Percentiles rank a stretch among this genome's conserved stretches.
Evolutionary conservation across 106 monocot species (phyloP).

Genomic region (Acorus gramineus): DNA sequence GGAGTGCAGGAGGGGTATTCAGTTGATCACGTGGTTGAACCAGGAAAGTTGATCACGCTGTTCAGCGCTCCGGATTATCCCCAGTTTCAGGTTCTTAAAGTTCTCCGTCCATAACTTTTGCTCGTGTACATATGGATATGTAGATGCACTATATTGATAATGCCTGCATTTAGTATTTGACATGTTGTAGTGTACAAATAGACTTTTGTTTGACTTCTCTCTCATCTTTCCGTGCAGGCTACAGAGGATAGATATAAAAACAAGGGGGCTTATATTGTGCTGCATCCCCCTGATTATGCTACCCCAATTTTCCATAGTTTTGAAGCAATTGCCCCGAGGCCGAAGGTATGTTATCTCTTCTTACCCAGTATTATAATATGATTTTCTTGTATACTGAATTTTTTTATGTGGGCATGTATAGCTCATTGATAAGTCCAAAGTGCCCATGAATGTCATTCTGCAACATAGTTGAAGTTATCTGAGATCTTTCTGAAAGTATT

Average conservation of each 20-base stretch:
- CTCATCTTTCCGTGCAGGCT: slow-evolving; percentile 21
- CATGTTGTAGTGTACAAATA: too few relatives aligned
- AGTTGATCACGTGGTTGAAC: slow-evolving; percentile 79
- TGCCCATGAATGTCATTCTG: too few relatives aligned
- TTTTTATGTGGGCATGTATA: too few relatives aligned
- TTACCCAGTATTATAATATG: too few relatives aligned
- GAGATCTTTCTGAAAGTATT: too few relatives aligned
- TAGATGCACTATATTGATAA: too few relatives aligned
- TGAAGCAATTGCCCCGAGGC: slow-evolving; percentile 56
- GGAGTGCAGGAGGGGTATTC: slow-evolving; percentile 85
- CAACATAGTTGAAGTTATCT: too few relatives aligned
- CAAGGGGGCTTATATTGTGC: slow-evolving; percentile 55
- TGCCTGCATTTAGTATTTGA: too few relatives aligned
- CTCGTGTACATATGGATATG: too few relatives aligned
- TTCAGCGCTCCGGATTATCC: slow-evolving; percentile 99
- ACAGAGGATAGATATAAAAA: slow-evolving; percentile 50
- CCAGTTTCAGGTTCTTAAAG: slow-evolving; percentile 76
- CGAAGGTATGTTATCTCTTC: slow-evolving; percentile 26
- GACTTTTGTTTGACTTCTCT: too few relatives aligned
- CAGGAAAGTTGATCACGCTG: slow-evolving; percentile 78
- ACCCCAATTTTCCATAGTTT: slow-evolving; percentile 52
- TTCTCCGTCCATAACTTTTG: neutral
- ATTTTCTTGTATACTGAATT: too few relatives aligned
- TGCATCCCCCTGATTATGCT: slow-evolving; percentile 51
- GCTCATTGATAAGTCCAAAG: too few relatives aligned